A percentile compares a stretch with the other conserved stretches of the same genome.
Conservation (phyloP, 2,329 filamentous ascomycete species). For the Fusarium phyllophilum region DNA sequence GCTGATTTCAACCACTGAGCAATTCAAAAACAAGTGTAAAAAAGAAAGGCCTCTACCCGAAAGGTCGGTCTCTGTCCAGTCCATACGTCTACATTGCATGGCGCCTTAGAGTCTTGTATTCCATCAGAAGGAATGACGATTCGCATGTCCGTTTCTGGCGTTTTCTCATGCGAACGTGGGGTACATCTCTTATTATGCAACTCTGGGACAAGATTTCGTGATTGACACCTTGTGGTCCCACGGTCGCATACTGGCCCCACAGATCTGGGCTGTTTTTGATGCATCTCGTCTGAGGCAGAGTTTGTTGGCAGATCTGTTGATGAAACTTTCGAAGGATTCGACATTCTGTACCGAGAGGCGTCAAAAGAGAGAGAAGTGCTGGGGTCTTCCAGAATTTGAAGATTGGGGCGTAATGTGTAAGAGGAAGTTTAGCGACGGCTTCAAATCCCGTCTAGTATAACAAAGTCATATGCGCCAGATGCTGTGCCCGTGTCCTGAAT, state of each 20-base stretch:
- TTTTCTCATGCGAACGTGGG: not conserved
- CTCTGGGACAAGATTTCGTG: constrained; percentile 33
- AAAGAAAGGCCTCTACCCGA: not conserved
- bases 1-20: constrained; percentile 12
- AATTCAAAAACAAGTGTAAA: constrained; percentile 10
- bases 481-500: constrained; percentile 18
- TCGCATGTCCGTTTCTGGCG: not conserved
- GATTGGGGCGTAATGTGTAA: not conserved
- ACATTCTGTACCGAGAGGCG: not conserved
- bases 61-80: not conserved
- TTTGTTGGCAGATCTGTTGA: not conserved
- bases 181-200: constrained; percentile 34
- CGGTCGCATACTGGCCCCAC: constrained; percentile 15
- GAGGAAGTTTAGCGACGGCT: not conserved
- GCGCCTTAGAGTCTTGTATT: not conserved
- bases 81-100: not conserved
- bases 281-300: constrained; percentile 6
- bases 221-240: constrained; percentile 15
- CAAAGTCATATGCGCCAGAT: constrained; percentile 22
- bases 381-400: not conserved
- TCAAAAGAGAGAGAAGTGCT: not conserved
- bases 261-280: constrained; percentile 25
- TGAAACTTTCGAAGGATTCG: not conserved
- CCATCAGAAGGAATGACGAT: constrained; percentile 1
- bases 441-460: constrained; percentile 7